phyloP scores from a whole-genome alignment of 306 rosid species.

The Quercus berberidifolia region DNA sequence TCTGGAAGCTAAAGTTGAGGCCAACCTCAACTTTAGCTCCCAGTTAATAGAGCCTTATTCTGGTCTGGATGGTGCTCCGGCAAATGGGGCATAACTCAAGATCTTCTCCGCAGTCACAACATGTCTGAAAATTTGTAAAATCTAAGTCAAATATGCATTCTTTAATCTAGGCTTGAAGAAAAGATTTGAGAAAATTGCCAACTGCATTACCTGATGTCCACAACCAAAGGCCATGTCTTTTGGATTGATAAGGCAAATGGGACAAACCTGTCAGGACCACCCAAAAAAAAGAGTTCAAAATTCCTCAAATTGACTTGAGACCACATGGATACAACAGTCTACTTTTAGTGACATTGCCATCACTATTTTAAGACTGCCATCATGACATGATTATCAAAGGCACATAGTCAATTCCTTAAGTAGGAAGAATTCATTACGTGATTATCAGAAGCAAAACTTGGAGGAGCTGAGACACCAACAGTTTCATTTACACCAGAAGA shows the following conservation, averaged over 20 bases:
- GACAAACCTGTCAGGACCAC: conserved; percentile 57
- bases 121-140: conserved; percentile 56
- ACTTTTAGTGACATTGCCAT: not conserved
- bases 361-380: not conserved
- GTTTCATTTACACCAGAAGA: conserved; percentile 28
- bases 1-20: conserved; percentile 18
- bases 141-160: not conserved
- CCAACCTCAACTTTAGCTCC: not conserved
- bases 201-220: conserved; percentile 75
- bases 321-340: not conserved
- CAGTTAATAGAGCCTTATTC: conserved; percentile 72
- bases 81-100: conserved; percentile 85
- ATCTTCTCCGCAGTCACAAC: conserved; percentile 82
- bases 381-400: not conserved
- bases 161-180: conserved; percentile 3
- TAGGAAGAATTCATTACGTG: conserved; percentile 42
- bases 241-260: conserved; percentile 63
- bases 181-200: conserved; percentile 3
- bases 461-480: conserved; percentile 24
- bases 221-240: conserved; percentile 95
- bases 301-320: not conserved
- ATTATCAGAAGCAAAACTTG: conserved; percentile 57
- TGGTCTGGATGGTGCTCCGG: conserved; percentile 58
- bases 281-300: conserved; percentile 8
- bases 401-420: not conserved